These are phyloP conservation scores for Micromonas commoda DNA, from an alignment of 139 green algal genomes.

Conservation along the genomic window DNA sequence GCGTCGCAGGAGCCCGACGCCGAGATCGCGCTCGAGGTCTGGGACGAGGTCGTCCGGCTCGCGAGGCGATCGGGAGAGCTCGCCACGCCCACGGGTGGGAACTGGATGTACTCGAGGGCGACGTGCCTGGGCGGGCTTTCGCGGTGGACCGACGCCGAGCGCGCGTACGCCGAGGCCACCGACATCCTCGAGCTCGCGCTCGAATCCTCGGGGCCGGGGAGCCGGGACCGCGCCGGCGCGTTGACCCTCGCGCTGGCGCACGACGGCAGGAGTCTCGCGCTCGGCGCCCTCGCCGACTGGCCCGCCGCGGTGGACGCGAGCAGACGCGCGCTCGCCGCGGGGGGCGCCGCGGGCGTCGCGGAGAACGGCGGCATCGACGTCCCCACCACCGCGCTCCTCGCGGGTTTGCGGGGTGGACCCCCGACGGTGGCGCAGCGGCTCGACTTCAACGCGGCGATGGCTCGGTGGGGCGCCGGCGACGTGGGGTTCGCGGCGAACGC, in stretches of 20 bases:
- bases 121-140: not conserved
- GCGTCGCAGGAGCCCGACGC: not conserved
- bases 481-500: not conserved
- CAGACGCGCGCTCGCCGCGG: not conserved
- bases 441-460: conserved; percentile 10
- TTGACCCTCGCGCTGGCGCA: not conserved
- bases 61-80: not conserved
- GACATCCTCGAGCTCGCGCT: not conserved
- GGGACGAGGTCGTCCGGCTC: not conserved
- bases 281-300: not conserved
- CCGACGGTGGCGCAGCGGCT: conserved; percentile 19
- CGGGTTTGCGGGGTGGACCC: conserved; percentile 2
- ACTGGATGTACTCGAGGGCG: not conserved
- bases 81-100: not conserved
- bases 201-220: not conserved
- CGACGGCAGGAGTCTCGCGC: not conserved
- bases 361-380: not conserved
- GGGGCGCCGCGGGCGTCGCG: not conserved
- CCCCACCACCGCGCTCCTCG: not conserved
- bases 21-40: not conserved
- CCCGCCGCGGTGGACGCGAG: not conserved
- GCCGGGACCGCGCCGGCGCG: not conserved
- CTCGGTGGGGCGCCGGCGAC: conserved; percentile 6
- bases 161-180: not conserved
- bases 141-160: not conserved